Evolutionary conservation across 441 rosid species (phyloP).

Genomic region (Pelargonium australe): DNA sequence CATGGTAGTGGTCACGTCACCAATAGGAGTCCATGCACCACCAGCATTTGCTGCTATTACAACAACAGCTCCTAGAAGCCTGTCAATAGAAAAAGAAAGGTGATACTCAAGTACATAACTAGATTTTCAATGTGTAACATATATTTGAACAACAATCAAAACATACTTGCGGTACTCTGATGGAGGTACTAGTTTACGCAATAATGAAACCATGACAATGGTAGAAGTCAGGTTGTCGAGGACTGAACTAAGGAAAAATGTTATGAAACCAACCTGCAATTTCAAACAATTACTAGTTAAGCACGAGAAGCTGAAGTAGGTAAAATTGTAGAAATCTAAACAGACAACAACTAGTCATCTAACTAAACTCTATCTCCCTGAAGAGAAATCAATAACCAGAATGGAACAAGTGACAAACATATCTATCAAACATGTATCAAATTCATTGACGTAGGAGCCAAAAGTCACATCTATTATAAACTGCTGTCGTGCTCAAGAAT

Average conservation of each 20-base stretch:
- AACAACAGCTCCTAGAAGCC: conserved; percentile 90
- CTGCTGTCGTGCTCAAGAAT: no score
- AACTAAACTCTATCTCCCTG: no score
- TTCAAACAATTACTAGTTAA: conserved; percentile 22
- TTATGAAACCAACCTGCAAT: conserved; percentile 75
- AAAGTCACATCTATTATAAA: no score
- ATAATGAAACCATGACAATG: conserved; percentile 86
- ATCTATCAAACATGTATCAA: no score
- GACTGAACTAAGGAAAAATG: conserved; percentile 82
- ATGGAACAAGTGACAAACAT: no score
- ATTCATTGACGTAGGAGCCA: no score
- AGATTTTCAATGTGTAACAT: not conserved
- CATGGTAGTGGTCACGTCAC: conserved; percentile 97
- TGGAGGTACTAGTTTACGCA: conserved; percentile 77
- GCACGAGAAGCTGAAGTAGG: not conserved
- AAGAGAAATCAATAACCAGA: no score
- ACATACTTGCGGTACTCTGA: conserved; percentile 94
- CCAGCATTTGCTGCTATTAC: conserved; percentile 97
- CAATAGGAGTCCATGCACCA: conserved; percentile 97
- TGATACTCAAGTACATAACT: not conserved
- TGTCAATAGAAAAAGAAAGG: conserved; percentile 22
- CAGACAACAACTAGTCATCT: no score
- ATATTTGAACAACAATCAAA: not conserved
- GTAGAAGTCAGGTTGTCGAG: conserved; percentile 90
- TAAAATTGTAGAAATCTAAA: no score